Conservation (phyloP, 2,329 filamentous ascomycete genomes). For the Scytalidium lignicola region DNA sequence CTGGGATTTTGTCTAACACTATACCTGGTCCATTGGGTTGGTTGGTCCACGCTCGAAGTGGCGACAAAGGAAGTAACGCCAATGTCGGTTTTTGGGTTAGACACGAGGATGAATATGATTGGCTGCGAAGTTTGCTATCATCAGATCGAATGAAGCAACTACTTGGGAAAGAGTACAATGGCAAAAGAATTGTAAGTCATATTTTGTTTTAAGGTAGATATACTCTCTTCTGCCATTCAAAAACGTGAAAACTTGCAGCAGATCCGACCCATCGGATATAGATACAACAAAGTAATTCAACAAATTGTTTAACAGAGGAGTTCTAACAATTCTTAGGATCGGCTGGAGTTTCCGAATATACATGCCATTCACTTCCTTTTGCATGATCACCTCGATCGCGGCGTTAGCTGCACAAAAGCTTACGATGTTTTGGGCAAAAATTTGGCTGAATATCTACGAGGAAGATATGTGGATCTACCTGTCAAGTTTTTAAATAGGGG, state of each 20-base stretch:
- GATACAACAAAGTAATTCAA: too few relatives aligned
- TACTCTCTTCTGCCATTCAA: too few relatives aligned
- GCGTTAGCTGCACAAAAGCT: conserved; percentile 14
- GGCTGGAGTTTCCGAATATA: conserved; percentile 18
- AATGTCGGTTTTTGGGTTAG: conserved; percentile 37
- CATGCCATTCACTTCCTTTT: conserved; percentile 21
- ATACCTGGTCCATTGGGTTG: conserved; percentile 6
- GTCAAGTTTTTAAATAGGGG: conserved; percentile 13
- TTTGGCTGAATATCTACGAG: conserved; percentile 14
- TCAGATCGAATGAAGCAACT: conserved; percentile 15
- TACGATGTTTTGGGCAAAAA: conserved; percentile 19
- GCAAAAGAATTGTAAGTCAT: conserved; percentile 20
- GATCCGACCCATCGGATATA: too few relatives aligned
- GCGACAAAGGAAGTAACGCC: conserved; percentile 31
- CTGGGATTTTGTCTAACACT: not conserved
- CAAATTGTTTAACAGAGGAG: not conserved
- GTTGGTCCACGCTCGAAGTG: conserved; percentile 14
- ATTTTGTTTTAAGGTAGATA: not conserved
- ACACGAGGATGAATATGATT: conserved; percentile 32
- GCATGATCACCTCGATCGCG: conserved; percentile 30
- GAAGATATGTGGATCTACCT: conserved; percentile 13
- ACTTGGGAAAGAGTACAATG: conserved; percentile 16
- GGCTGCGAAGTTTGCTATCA: conserved; percentile 24
- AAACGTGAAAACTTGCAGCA: too few relatives aligned
- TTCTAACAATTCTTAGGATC: conserved; percentile 8